Base-by-base conservation (phyloP, 75 land plant genomes). In the Selaginella tamariscina region DNA sequence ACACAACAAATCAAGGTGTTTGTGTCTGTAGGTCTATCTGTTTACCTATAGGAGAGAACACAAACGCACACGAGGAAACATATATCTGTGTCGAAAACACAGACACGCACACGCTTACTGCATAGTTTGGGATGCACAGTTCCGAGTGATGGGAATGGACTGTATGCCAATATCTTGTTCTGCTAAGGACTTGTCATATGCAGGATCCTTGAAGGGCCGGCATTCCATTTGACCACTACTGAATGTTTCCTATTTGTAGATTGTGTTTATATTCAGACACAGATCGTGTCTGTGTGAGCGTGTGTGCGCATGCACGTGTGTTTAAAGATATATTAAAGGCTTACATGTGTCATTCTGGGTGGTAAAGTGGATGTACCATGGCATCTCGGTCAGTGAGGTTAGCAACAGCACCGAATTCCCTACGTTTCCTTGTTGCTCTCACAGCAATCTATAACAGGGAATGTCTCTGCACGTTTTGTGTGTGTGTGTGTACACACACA, bases 171-270 rank as follows among this genome's bases (percentile, higher is more conserved):
- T 55, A 27, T 77, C 75, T 69, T 73, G 79, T 29, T 77, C 79
- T 22, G 39, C 32, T 20, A 77, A 29, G 24, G n/a, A 75, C 24
- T 77, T 71, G 24, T 72, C 75, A 69, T 73, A 77, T 9, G 79
- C 67, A 28, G 71, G 79, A 54, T 77, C 79, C 54, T 73, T 77
- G 54, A 77, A 77, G 54, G 79, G 75, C 30, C 79, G 59, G 31
- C 79, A 77, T 55, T 77, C 79, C 79, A 77, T 77, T 29, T 39
- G 49, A 1, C 79, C 66, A 62, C 79, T 77, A 54, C 68, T 77
- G 63, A 75, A 77, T 1, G 75, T 73, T 73, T 77, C 79, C 79
- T 77, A 2, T 22, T 18, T 31, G 1, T 0, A n/a, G n/a, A 26
- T 57, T 1, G 20, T 0, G 1, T 21, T 24, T 66, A 33, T 0